A percentile compares a stretch with the other conserved stretches of the same genome.
phyloP scores from a whole-genome alignment of 2,329 filamentous ascomycete species.

The Sporothrix inflata region DNA sequence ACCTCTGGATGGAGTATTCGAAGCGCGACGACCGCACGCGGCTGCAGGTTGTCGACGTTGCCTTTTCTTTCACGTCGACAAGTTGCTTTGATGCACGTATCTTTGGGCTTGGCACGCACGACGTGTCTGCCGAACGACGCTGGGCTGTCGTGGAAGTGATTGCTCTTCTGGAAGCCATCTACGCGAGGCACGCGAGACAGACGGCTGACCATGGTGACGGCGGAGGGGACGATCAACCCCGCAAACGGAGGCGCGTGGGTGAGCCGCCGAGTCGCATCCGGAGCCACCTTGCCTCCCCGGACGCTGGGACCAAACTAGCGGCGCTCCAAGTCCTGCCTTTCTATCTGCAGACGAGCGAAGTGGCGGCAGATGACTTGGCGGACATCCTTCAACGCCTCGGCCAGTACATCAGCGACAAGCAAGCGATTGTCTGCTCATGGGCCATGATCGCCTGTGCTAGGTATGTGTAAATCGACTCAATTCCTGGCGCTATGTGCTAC shows the following conservation, averaged over 20 bases:
- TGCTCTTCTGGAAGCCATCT: constrained; percentile 58
- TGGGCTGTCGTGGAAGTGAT: constrained; percentile 64
- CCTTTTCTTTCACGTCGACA: constrained; percentile 54
- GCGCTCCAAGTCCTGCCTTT: constrained; percentile 64
- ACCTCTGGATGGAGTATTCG: constrained; percentile 78
- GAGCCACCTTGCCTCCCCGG: constrained; percentile 51
- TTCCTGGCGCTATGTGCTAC: too few relatives aligned
- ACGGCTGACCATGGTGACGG: constrained; percentile 32
- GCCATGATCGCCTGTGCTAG: constrained; percentile 80
- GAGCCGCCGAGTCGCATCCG: constrained; percentile 51
- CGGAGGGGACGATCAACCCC: constrained; percentile 50
- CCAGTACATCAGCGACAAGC: constrained; percentile 69
- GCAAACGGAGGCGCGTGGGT: constrained; percentile 55
- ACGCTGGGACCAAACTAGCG: constrained; percentile 52
- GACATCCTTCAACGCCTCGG: constrained; percentile 62
- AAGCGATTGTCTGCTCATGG: constrained; percentile 71
- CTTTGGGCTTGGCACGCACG: constrained; percentile 59
- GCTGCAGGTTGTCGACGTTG: constrained; percentile 77
- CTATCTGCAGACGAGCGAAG: constrained; percentile 51
- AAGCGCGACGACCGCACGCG: constrained; percentile 70
- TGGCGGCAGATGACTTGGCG: constrained; percentile 56
- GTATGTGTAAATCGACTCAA: constrained; percentile 39
- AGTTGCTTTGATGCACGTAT: constrained; percentile 53
- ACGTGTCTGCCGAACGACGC: constrained; percentile 59
- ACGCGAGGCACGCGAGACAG: constrained; percentile 40